Conservation (phyloP, 805 yeast species). For the Kluyveromyces starmeri region DNA sequence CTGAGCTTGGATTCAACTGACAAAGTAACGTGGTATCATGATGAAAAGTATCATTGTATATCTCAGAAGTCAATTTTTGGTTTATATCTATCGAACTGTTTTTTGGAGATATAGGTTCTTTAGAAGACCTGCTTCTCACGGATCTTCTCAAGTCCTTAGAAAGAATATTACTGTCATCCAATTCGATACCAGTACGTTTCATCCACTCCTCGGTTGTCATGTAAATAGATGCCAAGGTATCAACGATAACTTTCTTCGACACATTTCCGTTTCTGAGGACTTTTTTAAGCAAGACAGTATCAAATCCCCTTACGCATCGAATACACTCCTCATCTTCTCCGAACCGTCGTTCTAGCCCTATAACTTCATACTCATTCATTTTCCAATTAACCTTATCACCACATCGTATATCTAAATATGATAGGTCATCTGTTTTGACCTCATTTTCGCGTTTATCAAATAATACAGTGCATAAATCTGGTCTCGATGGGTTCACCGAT, state of each 20-base stretch:
- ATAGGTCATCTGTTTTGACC: constrained; percentile 26
- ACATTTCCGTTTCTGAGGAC: constrained; percentile 16
- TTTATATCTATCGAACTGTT: neutral
- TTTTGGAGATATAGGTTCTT: neutral
- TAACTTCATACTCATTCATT: constrained; percentile 33
- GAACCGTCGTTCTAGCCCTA: constrained; percentile 34
- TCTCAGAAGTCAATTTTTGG: neutral
- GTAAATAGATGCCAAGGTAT: constrained; percentile 26
- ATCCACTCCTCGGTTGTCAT: constrained; percentile 31
- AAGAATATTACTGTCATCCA: constrained; percentile 13
- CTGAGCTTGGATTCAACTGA: neutral
- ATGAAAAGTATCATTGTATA: constrained; percentile 3
- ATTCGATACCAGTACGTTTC: constrained; percentile 24
- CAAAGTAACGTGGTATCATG: constrained; percentile 2
- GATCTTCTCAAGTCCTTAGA: constrained; percentile 13
- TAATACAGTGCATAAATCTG: constrained; percentile 12
- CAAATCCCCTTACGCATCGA: constrained; percentile 54
- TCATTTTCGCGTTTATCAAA: constrained; percentile 17
- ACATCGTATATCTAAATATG: constrained; percentile 43
- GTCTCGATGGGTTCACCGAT: constrained; percentile 13
- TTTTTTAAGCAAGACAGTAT: constrained; percentile 35
- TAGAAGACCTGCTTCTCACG: constrained; percentile 8
- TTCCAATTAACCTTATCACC: constrained; percentile 44
- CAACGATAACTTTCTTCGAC: constrained; percentile 12
- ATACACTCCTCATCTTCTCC: constrained; percentile 24